Base-by-base conservation (phyloP, 1,139 yeast species). In the Candida dubliniensis region DNA sequence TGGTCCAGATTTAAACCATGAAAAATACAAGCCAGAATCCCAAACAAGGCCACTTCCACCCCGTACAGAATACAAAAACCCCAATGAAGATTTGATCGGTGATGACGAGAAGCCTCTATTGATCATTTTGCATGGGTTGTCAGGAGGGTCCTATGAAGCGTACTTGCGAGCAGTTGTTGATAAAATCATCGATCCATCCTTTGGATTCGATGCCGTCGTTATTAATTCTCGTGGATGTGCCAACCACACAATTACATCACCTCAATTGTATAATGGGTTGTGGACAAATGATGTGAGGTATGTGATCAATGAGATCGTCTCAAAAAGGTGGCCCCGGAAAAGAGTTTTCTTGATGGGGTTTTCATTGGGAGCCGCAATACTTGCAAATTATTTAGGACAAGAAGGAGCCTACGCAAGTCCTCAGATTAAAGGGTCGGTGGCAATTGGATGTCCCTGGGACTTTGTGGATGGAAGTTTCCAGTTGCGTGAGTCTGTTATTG, bases 261-360 rank as follows among this genome's bases (percentile, higher is more conserved):
- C 86, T 1, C 79, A 77, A 53, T 61, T 81, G 36, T 81, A 78
- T 60, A 76, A 78, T 53, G 86, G 82, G 1, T 64, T 79, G 31
- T 78, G 84, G 82, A 81, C 86, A 15, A 81, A 81, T 54, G 87
- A 81, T 57, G 61, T 81, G 42, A 63, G 86, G 41, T 74, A 74
- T 57, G 67, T 79, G 43, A 67, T 81, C 44, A 73, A 73, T 47
- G 80, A 76, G 48, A 66, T 74, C 43, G 61, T 80, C 32, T 59
- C 67, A 30, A 53, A 55, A 25, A 64, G 64, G 45, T 79, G 77
- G 71, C 84, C 84, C 4, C 63, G 75, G 43, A 76, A 79, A 50
- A 61, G 71, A 42, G 65, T 81, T 10, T 80, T 70, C 53, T 58
- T 78, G 48, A 65, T 77, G 42, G 85, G 85, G 2, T 78, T 78